Base-by-base conservation (phyloP, 2,329 filamentous ascomycete genomes). In the Tolypocladium paradoxum region DNA sequence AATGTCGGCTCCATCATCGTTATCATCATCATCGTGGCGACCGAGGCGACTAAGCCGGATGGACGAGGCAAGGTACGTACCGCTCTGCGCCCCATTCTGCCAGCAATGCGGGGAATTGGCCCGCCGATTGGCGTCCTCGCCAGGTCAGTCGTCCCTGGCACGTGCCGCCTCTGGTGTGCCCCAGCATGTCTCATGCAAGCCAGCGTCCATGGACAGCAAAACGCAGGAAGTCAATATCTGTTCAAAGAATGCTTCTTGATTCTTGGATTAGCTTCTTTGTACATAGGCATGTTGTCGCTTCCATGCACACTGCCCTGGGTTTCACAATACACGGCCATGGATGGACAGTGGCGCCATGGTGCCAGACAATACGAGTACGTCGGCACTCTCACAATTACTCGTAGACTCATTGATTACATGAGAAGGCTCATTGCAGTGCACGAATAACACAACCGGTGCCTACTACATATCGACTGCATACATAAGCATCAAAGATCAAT, bases 101-200 rank as follows among this genome's bases (percentile, higher is more conserved):
- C 33, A 49, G 29, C 29, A 47, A 31, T 38, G 48, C 48, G 48
- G 48, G 35, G 33, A 49, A 27, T 12, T 31, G 27, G 18, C 24
- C 43, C 43, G 27, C 18, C 27, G 27, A 47, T 33, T 47, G 27
- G 40, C 27, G 27, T 18, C 43, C 18, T 33, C 43, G n/a, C n/a
- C n/a, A 20, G 43, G 43, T 37, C 47, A 36, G 20, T 37, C 12
- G 49, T 48, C 49, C 34, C 53, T 48, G 49, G 50, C 50, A 55
- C 50, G 36, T 55, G 50, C 46, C 37, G 33, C 20, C 11, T 31
- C 29, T 46, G 27, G 9, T 7, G 24, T 31, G 24, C 27, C 24
- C 9, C 40, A 18, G 16, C n/a, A n/a, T 12, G 43, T 46, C 43
- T 29, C 35, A 27, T 51, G 31, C 33, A 35, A 49, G 29, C 20